Evolutionary conservation across 2,329 filamentous ascomycete genomes (phyloP).

Genomic region (Aspergillus persii): DNA sequence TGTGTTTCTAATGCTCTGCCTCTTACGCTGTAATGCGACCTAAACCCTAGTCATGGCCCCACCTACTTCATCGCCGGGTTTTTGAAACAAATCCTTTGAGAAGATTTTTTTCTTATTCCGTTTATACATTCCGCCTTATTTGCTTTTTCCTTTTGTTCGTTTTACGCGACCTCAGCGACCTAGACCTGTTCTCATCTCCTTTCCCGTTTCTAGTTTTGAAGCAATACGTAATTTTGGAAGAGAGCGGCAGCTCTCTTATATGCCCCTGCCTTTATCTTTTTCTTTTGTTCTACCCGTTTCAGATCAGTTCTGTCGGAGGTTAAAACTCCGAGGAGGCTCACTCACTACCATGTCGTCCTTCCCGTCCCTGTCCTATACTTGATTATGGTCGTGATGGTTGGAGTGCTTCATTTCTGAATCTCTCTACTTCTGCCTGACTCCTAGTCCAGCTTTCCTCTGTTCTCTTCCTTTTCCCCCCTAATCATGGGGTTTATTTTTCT

Average conservation of each 20-base stretch:
- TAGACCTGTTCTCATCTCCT: constrained; percentile 13
- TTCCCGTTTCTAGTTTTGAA: neutral
- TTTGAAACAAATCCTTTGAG: constrained; percentile 12
- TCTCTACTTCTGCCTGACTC: neutral
- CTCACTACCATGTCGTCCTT: neutral
- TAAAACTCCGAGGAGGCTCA: neutral
- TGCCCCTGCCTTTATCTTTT: constrained; percentile 3
- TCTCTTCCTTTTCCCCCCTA: neutral
- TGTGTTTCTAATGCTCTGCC: neutral
- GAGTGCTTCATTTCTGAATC: neutral
- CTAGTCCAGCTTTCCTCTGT: constrained; percentile 7
- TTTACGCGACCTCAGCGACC: constrained; percentile 20
- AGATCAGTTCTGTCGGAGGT: neutral
- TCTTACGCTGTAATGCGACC: constrained; percentile 15
- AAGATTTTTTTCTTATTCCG: constrained; percentile 1
- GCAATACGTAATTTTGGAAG: constrained; percentile 1
- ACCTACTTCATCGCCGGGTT: constrained; percentile 4
- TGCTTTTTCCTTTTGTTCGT: constrained; percentile 4
- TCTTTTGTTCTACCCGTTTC: constrained; percentile 1
- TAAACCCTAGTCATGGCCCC: constrained; percentile 4
- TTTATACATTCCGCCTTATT: neutral
- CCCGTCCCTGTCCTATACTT: neutral
- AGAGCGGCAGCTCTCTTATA: constrained; percentile 8
- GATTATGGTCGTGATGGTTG: neutral
- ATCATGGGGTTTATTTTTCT: neutral